Percentiles rank a stretch among this genome's conserved stretches.
phyloP scores from a whole-genome alignment of 148 eudicot species.

The Amaranthus palmeri region DNA sequence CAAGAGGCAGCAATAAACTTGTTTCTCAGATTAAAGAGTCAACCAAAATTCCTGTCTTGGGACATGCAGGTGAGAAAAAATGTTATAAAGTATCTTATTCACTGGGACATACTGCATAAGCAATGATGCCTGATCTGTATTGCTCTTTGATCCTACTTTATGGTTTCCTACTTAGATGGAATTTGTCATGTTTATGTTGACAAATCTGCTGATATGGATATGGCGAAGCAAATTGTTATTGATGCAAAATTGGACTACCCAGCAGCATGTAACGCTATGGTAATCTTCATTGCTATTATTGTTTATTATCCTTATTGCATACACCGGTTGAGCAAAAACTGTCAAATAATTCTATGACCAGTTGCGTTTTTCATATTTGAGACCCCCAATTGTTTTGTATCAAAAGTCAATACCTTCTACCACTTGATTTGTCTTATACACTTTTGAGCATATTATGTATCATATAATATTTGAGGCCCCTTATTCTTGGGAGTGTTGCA shows the following conservation, averaged over 20 bases:
- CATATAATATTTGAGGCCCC: too few relatives aligned
- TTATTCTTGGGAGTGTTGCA: too few relatives aligned
- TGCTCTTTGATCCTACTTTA: constrained; percentile 8
- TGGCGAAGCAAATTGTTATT: constrained; percentile 68
- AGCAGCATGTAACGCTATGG: constrained; percentile 99
- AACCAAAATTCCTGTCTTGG: constrained; percentile 94
- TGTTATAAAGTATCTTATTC: not conserved
- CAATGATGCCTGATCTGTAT: not conserved
- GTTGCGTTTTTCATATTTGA: too few relatives aligned
- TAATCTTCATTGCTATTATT: constrained; percentile 18
- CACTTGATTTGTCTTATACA: not conserved
- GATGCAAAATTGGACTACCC: constrained; percentile 96
- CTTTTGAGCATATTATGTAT: too few relatives aligned
- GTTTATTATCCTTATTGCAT: not conserved
- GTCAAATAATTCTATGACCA: too few relatives aligned
- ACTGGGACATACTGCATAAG: not conserved
- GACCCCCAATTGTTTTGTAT: too few relatives aligned
- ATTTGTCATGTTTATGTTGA: constrained; percentile 94
- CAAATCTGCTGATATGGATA: constrained; percentile 80
- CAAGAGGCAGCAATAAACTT: constrained; percentile 98
- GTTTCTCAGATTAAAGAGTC: constrained; percentile 92
- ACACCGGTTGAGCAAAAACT: too few relatives aligned
- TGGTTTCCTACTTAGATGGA: constrained; percentile 58
- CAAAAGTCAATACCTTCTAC: too few relatives aligned
- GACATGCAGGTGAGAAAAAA: constrained; percentile 71